Evolutionary conservation across 2,329 filamentous ascomycete species (phyloP), one percentile per base, ranked within the genome.

Genomic region (Fusarium bulbicola): DNA sequence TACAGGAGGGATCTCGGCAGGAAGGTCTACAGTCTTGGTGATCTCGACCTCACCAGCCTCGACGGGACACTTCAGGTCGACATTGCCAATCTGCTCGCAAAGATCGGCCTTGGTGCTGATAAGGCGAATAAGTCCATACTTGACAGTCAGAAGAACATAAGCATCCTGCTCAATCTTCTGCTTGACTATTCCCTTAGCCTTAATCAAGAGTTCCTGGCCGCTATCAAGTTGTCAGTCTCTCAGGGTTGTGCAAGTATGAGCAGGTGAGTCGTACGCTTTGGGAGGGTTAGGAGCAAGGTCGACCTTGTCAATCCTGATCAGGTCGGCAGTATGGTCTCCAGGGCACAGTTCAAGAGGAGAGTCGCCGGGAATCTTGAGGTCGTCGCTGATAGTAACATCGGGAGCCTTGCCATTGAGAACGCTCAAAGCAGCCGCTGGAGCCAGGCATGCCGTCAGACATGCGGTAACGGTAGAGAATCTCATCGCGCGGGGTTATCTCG

Each of bases 51-150:
- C 84, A 67, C 95, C 95, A 84, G 93, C 90, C 84, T 97, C 86
- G 66, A 99, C 88, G 54, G 96, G 96, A 83, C 96, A 99, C 77
- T 93, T 85, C 64, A 98, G 86, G 77, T 98, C 94, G 49, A 98
- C 94, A 76, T 98, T 95, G 81, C 89, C 86, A 74, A 97, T 90
- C 81, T 97, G 92, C 68, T 98, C 93, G 86, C 96, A 99, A 42
- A 98, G 89, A 80, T 97, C 92, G 78, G 92, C 91, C 75, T 88
- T 89, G 74, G 93, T 93, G 82, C 89, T 93, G 82, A 99, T 90
- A 73, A 99, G 89, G 62, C 91, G 93, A 82, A 99, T 98, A 74
- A 97, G 87, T 68, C 95, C 95, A 82, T 97, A 98, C 85, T 97
- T 98, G 84, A 99, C 95, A 75, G 91, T 89, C 45, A 99, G 82